A percentile compares a stretch with the other conserved stretches of the same genome.
Evolutionary conservation across 257 asterid genomes (phyloP).

Genomic region (Forsythia viridissima): DNA sequence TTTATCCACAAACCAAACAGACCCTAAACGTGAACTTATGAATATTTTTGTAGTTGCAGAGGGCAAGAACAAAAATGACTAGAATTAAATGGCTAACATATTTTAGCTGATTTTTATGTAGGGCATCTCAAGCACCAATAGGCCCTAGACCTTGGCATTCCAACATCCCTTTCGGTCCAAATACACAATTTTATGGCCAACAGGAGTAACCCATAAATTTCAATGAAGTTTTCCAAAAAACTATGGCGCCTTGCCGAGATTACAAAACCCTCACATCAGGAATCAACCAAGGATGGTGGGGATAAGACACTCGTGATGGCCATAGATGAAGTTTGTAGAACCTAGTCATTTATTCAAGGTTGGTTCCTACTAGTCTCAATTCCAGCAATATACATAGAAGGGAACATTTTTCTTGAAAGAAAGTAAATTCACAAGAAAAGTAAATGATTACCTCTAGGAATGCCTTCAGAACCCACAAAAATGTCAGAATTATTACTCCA

Average conservation of each 20-base stretch:
- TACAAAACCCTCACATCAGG: background rate
- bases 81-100: too few species aligned
- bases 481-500: constrained; percentile 74
- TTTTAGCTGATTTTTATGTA: background rate
- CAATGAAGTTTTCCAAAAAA: background rate
- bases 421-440: constrained; percentile 8
- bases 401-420: background rate
- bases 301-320: background rate
- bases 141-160: background rate
- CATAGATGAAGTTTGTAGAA: background rate
- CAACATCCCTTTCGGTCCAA: background rate
- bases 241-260: background rate
- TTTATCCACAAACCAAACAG: too few species aligned
- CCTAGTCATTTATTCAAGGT: background rate
- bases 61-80: too few species aligned
- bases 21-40: too few species aligned
- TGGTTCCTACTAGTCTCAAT: background rate
- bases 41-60: too few species aligned
- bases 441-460: constrained; percentile 66
- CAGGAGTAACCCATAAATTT: background rate
- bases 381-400: background rate
- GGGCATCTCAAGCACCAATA: background rate
- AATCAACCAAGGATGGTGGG: constrained; percentile 4
- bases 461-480: constrained; percentile 90
- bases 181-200: background rate